phyloP scores from a whole-genome alignment of 2,329 filamentous ascomycete genomes.

The Epichloe scottii region DNA sequence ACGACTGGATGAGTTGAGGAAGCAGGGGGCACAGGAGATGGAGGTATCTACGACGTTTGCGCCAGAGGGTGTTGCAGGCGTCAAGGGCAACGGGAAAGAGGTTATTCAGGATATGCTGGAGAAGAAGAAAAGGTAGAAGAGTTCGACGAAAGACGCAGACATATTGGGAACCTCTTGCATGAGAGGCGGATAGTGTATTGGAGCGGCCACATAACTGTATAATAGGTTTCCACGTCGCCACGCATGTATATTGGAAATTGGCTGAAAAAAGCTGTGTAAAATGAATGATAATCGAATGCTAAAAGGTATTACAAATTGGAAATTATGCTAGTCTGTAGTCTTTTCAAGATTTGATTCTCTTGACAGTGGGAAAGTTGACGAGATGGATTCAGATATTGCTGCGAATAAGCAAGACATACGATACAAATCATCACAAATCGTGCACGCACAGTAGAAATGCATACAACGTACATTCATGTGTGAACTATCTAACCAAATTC shows the following conservation, averaged over 20 bases:
- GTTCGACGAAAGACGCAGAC: too few relatives aligned
- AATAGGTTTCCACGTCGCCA: neutral
- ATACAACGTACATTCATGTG: neutral
- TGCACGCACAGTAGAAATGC: too few relatives aligned
- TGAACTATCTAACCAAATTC: neutral
- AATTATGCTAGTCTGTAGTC: neutral
- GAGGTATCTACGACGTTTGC: conserved; percentile 26
- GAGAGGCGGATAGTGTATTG: too few relatives aligned
- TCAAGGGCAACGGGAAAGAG: conserved; percentile 20
- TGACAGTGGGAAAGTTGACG: too few relatives aligned
- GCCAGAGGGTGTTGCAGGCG: conserved; percentile 18
- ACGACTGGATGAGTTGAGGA: conserved; percentile 62
- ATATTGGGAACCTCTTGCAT: too few relatives aligned
- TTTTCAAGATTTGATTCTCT: too few relatives aligned
- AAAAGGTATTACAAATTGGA: neutral
- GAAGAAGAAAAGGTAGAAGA: conserved; percentile 18
- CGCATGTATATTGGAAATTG: neutral
- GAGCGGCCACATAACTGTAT: neutral
- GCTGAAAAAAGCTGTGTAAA: neutral
- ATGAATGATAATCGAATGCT: neutral
- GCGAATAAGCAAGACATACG: too few relatives aligned
- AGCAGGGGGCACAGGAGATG: conserved; percentile 57
- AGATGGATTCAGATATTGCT: too few relatives aligned
- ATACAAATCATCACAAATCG: too few relatives aligned
- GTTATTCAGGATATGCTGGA: conserved; percentile 29